Evolutionary conservation across 1,284 basidiomycete genomes (phyloP).

Genomic region (Malassezia slooffiae): DNA sequence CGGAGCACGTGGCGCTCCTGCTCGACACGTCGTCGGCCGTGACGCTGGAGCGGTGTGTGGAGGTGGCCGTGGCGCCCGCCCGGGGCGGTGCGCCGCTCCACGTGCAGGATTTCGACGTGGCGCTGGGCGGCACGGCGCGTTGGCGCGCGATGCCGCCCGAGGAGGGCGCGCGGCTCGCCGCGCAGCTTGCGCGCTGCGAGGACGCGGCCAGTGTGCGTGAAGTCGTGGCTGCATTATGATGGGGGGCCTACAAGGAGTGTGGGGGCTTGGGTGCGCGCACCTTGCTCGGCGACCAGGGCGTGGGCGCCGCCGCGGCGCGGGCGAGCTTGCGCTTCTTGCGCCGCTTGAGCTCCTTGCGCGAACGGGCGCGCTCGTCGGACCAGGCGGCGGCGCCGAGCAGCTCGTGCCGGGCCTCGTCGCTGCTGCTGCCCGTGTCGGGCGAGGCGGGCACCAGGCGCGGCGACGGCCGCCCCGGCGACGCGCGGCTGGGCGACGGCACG

Average conservation of each 20-base stretch:
- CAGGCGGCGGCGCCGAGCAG: too few relatives aligned
- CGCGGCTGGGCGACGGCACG: neutral
- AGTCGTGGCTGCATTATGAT: too few relatives aligned
- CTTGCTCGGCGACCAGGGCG: too few relatives aligned
- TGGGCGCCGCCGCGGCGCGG: too few relatives aligned
- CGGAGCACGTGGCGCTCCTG: neutral
- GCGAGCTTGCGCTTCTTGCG: conserved; percentile 12
- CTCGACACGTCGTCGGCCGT: conserved; percentile 4
- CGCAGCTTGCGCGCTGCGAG: too few relatives aligned
- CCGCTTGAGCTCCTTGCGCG: neutral
- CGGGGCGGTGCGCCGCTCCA: neutral
- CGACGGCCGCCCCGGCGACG: neutral
- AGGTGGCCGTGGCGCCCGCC: neutral
- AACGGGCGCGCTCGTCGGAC: neutral
- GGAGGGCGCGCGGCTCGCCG: too few relatives aligned
- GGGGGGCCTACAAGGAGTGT: too few relatives aligned
- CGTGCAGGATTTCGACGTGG: conserved; percentile 13
- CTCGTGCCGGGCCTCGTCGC: conserved; percentile 1
- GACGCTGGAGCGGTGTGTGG: conserved; percentile 8
- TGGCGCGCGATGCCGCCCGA: neutral
- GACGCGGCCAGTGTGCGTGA: too few relatives aligned
- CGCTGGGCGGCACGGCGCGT: conserved; percentile 1
- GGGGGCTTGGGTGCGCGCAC: too few relatives aligned
- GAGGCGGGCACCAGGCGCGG: too few relatives aligned
- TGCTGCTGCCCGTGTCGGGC: too few relatives aligned